Evolutionary conservation across 345 rosid genomes (phyloP), one percentile per base, ranked within the genome.

Genomic region (Citrus hindsii): DNA sequence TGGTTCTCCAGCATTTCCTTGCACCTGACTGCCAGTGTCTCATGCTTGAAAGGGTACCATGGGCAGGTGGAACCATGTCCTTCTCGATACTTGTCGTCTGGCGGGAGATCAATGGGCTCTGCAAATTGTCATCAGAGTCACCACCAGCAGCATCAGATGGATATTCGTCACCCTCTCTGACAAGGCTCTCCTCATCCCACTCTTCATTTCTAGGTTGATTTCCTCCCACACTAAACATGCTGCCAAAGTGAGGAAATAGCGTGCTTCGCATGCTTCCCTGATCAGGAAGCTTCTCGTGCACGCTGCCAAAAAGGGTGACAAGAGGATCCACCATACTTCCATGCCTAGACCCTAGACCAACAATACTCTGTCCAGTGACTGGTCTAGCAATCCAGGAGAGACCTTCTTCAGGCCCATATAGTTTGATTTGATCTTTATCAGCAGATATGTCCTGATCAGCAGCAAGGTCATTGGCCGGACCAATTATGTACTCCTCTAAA

Each of bases 201-300:
- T 92, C 98, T 73, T 93, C 98, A 63, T 88, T 79, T 69, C 86
- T 90, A 7, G 81, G 75, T 76, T 89, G 95, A 80, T 89, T 88
- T 56, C 98, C 98, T 80, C 94, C 99, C 30, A 94, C 89, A 51
- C 97, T 94, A 85, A 96, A 92, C 98, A 94, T 94, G 86, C 99
- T 94, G 75, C 99, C 98, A 30, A 96, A 92, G 88, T 90, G 93
- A 1, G 98, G 98, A 77, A 94, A 96, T 76, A 96, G 87, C 33
- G 90, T 85, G 88, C 99, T 96, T 79, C 87, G 88, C 98, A 93
- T 94, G 84, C 98, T 92, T 77, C 94, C 98, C 21, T 83, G 80
- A 18, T 93, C 94, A 0, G 93, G 94, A 66, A 89, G 85, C 85
- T 87, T 94, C 87, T 94, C 98, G 48, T 96, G 98, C 62, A 96